A percentile compares a stretch with the other conserved stretches of the same genome.
These are phyloP conservation scores for Penicillium sp. DNA, from an alignment of 2,329 filamentous ascomycete genomes.

Conservation along the genomic window DNA sequence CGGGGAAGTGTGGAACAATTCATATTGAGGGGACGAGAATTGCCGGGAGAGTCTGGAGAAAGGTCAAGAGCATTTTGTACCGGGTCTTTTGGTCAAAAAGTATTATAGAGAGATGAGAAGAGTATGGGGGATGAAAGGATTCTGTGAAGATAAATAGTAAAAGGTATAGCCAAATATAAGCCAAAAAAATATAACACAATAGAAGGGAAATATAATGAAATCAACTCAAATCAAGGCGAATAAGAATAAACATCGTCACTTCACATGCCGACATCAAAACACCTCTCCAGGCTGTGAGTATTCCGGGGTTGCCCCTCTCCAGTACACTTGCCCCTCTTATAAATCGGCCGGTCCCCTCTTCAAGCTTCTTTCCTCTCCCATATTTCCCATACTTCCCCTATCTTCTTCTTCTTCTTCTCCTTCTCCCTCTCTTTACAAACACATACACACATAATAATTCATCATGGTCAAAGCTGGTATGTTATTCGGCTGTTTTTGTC, in stretches of 20 bases:
- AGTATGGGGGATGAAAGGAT: not conserved
- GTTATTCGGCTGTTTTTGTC: slow-evolving; percentile 2
- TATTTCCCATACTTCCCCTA: slow-evolving; percentile 2
- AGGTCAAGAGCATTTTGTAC: not conserved
- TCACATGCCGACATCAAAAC: slow-evolving; percentile 1
- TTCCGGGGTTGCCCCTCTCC: slow-evolving; percentile 21
- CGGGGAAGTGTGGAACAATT: slow-evolving; percentile 14
- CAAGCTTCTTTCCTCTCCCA: slow-evolving; percentile 6
- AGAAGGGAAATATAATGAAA: not conserved
- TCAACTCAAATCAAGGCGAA: not conserved
- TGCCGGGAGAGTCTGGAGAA: slow-evolving; percentile 19
- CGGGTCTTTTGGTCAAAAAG: not conserved
- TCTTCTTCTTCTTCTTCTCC: not conserved
- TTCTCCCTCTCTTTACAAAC: not conserved
- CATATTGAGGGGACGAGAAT: slow-evolving; percentile 24
- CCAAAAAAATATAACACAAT: no score
- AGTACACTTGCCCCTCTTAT: slow-evolving; percentile 16
- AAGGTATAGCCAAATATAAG: not conserved
- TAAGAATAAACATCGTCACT: not conserved
- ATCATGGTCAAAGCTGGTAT: slow-evolving; percentile 53
- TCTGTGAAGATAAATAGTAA: no score
- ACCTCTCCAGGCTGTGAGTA: not conserved
- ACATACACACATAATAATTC: slow-evolving; percentile 14
- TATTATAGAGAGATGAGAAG: not conserved
- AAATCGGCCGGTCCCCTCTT: slow-evolving; percentile 11